Base-by-base conservation (phyloP, 176 grass and related monocot genomes). In the Bothriochloa decipiens region DNA sequence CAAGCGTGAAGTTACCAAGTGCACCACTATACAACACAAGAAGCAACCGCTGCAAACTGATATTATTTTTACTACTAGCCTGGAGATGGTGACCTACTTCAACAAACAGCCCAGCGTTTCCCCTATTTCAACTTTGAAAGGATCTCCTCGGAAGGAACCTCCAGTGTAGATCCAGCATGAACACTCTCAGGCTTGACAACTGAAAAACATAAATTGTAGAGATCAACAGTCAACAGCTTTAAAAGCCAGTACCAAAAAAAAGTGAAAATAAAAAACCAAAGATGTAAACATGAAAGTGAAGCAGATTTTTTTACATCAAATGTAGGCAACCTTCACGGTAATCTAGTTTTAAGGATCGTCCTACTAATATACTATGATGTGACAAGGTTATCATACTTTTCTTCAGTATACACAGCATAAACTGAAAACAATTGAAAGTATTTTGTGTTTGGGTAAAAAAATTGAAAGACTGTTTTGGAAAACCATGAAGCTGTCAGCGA, bases 161-260 rank as follows among this genome's bases (percentile, higher is more conserved):
- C 94, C 26, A 97, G 74, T 50, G 89, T 97, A 53, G 89, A 87
- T 86, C 94, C 94, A 13, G 89, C 91, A 85, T 97, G 94, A 62
- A 49, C 87, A 74, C 84, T 92, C 65, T 91, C 82, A 82, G 94
- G 94, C 90, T 96, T 96, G 29, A 96, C 91, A 90, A 87, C 96
- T 99, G 91, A 61, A 84, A 49, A 78, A 13, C 7, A 28, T 66
- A 2, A 70, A 86, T 18, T 58, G 3, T 49, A 60, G 3, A 60
- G 20, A 65, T 0, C 1, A 35, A 49, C 40, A 33, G 8, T 53
- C 15, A 14, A 52, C 43, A 74, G 53, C 9, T 52, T 1, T 2
- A 20, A 33, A 72, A 46, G 23, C 67, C 26, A 81, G 39, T 64
- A 92, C 0, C 0, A 58, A 57, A 86, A 86, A 43, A 32, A 77